Evolutionary conservation across 208 protist species (phyloP), one percentile per base, ranked within the genome.

Genomic region (Trypanosoma boissoni): DNA sequence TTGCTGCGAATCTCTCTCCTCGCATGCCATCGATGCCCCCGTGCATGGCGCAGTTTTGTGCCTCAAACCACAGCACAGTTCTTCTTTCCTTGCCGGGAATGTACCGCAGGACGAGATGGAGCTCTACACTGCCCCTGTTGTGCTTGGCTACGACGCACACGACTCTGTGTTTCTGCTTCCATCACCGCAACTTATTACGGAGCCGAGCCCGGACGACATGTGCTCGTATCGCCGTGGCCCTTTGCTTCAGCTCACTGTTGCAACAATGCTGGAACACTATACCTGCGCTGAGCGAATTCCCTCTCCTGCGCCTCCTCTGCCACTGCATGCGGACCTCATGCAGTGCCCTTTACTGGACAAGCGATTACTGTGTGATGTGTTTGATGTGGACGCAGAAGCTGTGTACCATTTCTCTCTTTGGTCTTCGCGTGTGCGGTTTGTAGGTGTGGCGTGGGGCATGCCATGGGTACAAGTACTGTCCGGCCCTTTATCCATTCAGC

Each of bases 371-470:
- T 4, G 29, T 14, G 18, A 51, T 12, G 61, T 73, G 9, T 80
- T 75, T 49, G 59, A 45, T 58, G 74, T 80, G 1, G 31, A 18
- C 31, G 20, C 50, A 16, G 32, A 62, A 10, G 16, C 23, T 1
- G 46, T 58, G 20, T 67, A 70, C 24, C 66, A 55, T 42, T 58
- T 74, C 32, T 57, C 48, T 27, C 24, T 21, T 32, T 56, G 46
- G 58, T 62, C 44, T 18, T 18, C 36, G 16, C 44, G 52, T 26
- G 82, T 84, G n/a, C 56, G 74, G 3, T 85, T 88, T 56, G 32
- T 84, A 7, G 82, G 82, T 20, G 62, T 72, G 5, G 78, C 78
- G 1, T 72, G 68, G 51, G 82, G 78, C 21, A 37, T 88, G 12
- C 75, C 75, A 9, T 88, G 82, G 82, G 51, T 79, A 23, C 18